Percentiles rank a stretch among this genome's conserved stretches.
Evolutionary conservation across 2,329 filamentous ascomycete species (phyloP).

Genomic region (Aspergillus uvarum): DNA sequence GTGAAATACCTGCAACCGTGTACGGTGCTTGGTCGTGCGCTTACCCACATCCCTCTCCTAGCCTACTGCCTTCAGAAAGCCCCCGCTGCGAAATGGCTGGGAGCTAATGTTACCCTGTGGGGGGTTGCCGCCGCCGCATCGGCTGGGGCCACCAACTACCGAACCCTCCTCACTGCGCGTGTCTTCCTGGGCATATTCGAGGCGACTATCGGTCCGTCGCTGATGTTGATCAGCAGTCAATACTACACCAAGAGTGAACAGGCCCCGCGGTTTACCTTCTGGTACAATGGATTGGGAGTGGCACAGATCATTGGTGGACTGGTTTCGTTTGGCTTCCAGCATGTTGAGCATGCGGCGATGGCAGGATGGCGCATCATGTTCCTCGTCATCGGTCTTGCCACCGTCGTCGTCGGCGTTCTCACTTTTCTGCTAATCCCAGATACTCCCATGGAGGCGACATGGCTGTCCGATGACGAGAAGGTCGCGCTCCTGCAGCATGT

Average conservation of each 20-base stretch:
- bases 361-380: slow-evolving; percentile 50
- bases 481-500: slow-evolving; percentile 44
- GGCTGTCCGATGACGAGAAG: slow-evolving; percentile 37
- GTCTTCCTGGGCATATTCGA: slow-evolving; percentile 62
- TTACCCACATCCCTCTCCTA: slow-evolving; percentile 22
- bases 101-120: slow-evolving; percentile 59
- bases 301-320: slow-evolving; percentile 46
- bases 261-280: slow-evolving; percentile 59
- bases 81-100: slow-evolving; percentile 51
- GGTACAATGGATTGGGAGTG: slow-evolving; percentile 61
- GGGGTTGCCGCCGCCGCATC: slow-evolving; percentile 38
- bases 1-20: background rate
- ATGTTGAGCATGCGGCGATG: slow-evolving; percentile 36
- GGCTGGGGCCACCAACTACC: slow-evolving; percentile 56
- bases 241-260: slow-evolving; percentile 61
- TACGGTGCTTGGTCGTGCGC: no score
- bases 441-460: slow-evolving; percentile 12
- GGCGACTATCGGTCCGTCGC: slow-evolving; percentile 59
- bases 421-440: slow-evolving; percentile 41
- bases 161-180: slow-evolving; percentile 54
- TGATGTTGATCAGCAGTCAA: slow-evolving; percentile 61
- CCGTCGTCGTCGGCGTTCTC: slow-evolving; percentile 40
- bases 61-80: slow-evolving; percentile 25
- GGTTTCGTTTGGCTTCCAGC: slow-evolving; percentile 54
- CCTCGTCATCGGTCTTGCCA: slow-evolving; percentile 46